phyloP scores from a whole-genome alignment of 306 rosid genomes.

The Gynostemma pentaphyllum region DNA sequence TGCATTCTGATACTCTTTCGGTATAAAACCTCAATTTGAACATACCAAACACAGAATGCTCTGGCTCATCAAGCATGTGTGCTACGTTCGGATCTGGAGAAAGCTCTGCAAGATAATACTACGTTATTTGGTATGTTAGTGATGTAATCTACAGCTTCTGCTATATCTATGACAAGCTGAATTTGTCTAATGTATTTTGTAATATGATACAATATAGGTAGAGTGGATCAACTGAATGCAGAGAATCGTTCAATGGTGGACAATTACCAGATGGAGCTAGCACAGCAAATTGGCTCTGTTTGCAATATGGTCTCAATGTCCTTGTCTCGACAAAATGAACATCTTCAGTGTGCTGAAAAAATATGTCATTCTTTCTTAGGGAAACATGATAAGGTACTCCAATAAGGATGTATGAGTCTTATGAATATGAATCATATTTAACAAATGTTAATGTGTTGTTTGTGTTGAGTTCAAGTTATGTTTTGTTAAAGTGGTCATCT shows the following conservation, averaged over 20 bases:
- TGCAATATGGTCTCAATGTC: constrained; percentile 57
- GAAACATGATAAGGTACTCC: constrained; percentile 60
- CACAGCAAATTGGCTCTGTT: constrained; percentile 62
- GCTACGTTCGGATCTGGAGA: constrained; percentile 71
- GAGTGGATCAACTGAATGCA: constrained; percentile 68
- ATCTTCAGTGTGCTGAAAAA: constrained; percentile 63
- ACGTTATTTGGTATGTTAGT: constrained; percentile 44
- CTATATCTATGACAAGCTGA: not conserved
- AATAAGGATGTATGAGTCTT: not conserved
- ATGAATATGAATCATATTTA: not conserved
- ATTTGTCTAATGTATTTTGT: not conserved
- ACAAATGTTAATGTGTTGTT: not conserved
- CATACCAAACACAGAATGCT: constrained; percentile 56
- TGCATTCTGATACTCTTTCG: not conserved
- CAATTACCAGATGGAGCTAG: constrained; percentile 60
- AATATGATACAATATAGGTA: constrained; percentile 28
- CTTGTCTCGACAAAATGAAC: constrained; percentile 53
- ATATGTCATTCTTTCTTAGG: constrained; percentile 54
- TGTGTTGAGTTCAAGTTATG: too few species aligned
- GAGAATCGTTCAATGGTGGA: constrained; percentile 60
- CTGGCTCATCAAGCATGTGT: constrained; percentile 76
- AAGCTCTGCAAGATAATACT: constrained; percentile 64
- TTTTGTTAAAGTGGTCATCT: not conserved
- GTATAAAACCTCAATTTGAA: constrained; percentile 7
- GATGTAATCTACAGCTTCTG: not conserved